phyloP scores from a whole-genome alignment of 148 eudicot species.

The Nepenthes mirabilis region DNA sequence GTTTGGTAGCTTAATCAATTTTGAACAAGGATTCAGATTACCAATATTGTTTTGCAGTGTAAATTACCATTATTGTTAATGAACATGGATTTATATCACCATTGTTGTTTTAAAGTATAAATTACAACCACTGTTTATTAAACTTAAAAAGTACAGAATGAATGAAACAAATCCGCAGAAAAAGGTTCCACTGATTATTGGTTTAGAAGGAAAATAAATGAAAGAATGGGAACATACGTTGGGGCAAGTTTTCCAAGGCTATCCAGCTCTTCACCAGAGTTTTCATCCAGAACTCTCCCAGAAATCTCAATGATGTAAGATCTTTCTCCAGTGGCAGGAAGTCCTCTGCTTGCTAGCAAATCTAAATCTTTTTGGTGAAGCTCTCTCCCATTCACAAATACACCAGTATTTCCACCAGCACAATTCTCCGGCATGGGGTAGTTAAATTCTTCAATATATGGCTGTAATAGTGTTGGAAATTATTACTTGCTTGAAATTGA shows the following conservation, averaged over 20 bases:
- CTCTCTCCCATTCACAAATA: constrained; percentile 90
- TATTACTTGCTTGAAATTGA: neutral
- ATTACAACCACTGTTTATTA: too few species aligned
- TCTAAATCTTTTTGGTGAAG: constrained; percentile 74
- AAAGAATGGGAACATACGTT: constrained; percentile 41
- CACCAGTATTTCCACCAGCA: constrained; percentile 62
- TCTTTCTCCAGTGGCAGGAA: constrained; percentile 45
- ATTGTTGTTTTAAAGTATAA: too few species aligned
- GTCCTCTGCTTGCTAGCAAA: constrained; percentile 67
- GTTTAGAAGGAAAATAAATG: too few species aligned
- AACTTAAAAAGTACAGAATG: too few species aligned
- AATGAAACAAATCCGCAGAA: too few species aligned
- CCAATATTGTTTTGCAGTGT: too few species aligned
- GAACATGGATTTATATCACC: too few species aligned
- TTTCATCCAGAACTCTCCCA: constrained; percentile 77
- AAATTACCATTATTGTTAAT: too few species aligned
- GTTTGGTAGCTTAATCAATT: too few species aligned
- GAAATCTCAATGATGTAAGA: constrained; percentile 73
- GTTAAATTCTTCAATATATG: constrained; percentile 81
- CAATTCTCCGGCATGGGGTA: constrained; percentile 73
- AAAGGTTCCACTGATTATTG: too few species aligned
- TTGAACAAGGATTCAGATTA: too few species aligned
- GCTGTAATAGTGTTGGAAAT: constrained; percentile 33
- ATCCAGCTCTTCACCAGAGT: constrained; percentile 74
- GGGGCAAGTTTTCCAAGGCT: constrained; percentile 99